Evolutionary conservation across 305 asterid genomes (phyloP).

Genomic region (Fraxinus xanthoxyloides): DNA sequence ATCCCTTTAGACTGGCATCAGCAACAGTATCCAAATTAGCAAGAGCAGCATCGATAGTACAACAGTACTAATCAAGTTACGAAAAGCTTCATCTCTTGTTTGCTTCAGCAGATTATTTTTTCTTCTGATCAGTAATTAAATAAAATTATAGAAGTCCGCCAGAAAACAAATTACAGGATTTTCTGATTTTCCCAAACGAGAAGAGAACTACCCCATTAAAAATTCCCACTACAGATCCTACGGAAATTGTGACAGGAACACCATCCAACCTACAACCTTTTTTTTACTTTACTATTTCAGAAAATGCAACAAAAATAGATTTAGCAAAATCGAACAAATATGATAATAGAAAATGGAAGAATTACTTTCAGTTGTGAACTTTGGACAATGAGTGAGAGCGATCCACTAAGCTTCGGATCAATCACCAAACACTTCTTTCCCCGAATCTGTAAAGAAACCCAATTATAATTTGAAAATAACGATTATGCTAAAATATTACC

Average conservation of each 20-base stretch:
- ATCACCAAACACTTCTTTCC: conserved; percentile 91
- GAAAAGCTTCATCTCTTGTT: neutral
- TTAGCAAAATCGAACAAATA: conserved; percentile 7
- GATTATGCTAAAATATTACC: conserved; percentile 10
- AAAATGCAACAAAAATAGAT: neutral
- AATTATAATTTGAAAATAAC: neutral
- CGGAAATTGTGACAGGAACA: neutral
- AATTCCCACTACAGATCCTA: neutral
- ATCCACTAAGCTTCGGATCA: conserved; percentile 93
- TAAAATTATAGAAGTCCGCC: neutral
- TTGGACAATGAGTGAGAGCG: conserved; percentile 76
- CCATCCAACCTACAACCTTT: neutral
- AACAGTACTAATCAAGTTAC: neutral
- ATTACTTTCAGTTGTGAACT: conserved; percentile 82
- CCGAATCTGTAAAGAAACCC: conserved; percentile 50
- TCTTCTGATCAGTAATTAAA: neutral
- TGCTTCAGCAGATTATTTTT: neutral
- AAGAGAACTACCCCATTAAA: neutral
- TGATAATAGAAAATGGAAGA: neutral
- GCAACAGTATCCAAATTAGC: neutral
- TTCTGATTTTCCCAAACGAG: neutral
- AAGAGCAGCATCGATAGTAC: neutral
- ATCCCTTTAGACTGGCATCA: neutral
- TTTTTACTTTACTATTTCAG: neutral
- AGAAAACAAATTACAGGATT: conserved; percentile 1